Evolutionary conservation across 2,329 filamentous ascomycete genomes (phyloP), one percentile per base, ranked within the genome.

Genomic region (Dendrostoma leiphaemia): DNA sequence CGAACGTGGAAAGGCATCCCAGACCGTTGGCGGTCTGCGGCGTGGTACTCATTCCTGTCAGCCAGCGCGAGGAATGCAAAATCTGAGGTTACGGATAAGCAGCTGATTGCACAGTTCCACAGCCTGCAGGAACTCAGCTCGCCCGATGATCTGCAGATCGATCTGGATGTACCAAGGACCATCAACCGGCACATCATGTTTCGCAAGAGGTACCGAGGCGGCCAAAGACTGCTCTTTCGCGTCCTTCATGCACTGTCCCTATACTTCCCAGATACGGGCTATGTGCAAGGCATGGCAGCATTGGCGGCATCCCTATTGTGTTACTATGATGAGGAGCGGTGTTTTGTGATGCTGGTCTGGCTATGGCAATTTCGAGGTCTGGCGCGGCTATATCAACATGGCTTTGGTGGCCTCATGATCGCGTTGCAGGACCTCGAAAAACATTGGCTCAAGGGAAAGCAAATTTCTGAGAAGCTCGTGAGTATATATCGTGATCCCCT

Each of bases 181-280:
- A 96, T 99, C 69, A 95, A 85, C 69, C 85, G 89, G 59, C 94
- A 99, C 72, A 93, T 99, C 69, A 97, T 99, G 93, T 99, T 99
- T 68, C 85, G 94, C 43, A 82, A 85, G 59, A 83, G 94, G 48
- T 99, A 99, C 72, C 84, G 91, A 23, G 94, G 94, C 57, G 94
- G 93, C 1, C 93, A 99, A 70, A 84, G 94, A 40, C 76, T 97
- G 13, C 77, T 99, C 2, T 99, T 99, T 71, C 85, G 94, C 48
- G 91, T 97, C 3, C 79, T 99, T 26, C 94, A 97, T 67, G 89
- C 90, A 41, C 83, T 97, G 67, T 93, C 91, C 17, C 81, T 99
- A 10, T 95, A 97, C 69, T 93, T 93, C 60, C 90, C 91, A 0
- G 87, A 89, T 23, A 94, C 90, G 6, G 94, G 94, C 26, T 99